Evolutionary conservation across 768 basidiomycete genomes (phyloP).

Genomic region (Tricholoma flavovirens): DNA sequence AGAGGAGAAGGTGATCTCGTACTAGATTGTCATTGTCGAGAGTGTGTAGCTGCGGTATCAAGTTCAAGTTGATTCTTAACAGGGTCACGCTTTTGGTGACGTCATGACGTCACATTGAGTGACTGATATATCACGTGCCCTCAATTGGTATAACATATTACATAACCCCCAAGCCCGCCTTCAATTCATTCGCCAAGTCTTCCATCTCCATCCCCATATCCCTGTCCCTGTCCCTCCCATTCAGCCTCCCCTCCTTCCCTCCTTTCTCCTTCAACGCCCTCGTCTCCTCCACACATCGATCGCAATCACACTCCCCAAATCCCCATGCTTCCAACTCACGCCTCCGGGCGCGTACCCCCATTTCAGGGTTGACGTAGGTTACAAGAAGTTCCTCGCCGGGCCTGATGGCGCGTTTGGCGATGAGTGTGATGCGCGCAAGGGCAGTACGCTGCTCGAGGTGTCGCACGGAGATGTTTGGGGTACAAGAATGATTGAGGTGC

Average conservation of each 20-base stretch:
- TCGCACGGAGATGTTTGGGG: constrained; percentile 72
- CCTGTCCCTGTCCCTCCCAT: constrained; percentile 22
- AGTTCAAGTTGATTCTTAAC: background rate
- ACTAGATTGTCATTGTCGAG: constrained; percentile 43
- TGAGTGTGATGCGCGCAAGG: constrained; percentile 67
- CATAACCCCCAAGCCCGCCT: constrained; percentile 57
- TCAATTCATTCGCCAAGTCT: constrained; percentile 55
- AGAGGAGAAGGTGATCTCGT: constrained; percentile 9
- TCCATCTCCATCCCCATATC: constrained; percentile 11
- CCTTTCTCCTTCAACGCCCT: constrained; percentile 26
- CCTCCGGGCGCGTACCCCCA: constrained; percentile 42
- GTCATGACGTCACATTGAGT: too few species aligned
- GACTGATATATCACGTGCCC: too few species aligned
- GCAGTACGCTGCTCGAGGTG: constrained; percentile 67
- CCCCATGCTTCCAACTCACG: constrained; percentile 64
- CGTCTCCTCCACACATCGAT: constrained; percentile 60
- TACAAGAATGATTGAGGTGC: constrained; percentile 82
- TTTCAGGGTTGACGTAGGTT: constrained; percentile 72
- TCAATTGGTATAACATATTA: too few species aligned
- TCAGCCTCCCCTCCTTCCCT: constrained; percentile 16
- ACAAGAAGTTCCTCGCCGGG: constrained; percentile 71
- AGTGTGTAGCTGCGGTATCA: background rate
- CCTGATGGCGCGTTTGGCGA: constrained; percentile 61
- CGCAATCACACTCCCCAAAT: constrained; percentile 65
- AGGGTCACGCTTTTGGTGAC: background rate